Conservation (phyloP, 1,139 yeast genomes). For the Pichia sp. region DNA sequence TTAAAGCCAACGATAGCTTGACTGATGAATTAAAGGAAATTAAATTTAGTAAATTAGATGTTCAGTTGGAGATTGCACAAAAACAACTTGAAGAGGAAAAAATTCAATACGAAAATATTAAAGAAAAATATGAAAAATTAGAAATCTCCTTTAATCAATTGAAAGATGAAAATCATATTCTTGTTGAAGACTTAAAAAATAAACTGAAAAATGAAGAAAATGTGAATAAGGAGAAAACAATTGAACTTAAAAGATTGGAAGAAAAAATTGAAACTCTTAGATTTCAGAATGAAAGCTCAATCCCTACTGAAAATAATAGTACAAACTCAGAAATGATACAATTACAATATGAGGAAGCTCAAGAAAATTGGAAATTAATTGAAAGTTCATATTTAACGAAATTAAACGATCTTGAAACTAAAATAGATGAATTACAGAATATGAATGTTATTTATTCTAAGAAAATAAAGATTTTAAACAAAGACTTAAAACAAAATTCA, state of each 20-base stretch:
- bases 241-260: slow-evolving; percentile 47
- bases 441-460: slow-evolving; percentile 26
- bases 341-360: slow-evolving; percentile 57
- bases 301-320: slow-evolving; percentile 2
- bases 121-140: slow-evolving; percentile 35
- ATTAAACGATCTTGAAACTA: slow-evolving; percentile 28
- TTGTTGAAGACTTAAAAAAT: slow-evolving; percentile 26
- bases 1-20: slow-evolving; percentile 22
- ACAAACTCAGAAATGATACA: slow-evolving; percentile 44
- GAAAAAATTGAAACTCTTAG: slow-evolving; percentile 40
- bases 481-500: slow-evolving; percentile 25
- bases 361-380: slow-evolving; percentile 30
- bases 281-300: slow-evolving; percentile 24
- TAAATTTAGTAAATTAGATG: slow-evolving; percentile 33
- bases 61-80: slow-evolving; percentile 36
- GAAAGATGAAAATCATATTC: slow-evolving; percentile 34
- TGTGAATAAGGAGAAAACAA: slow-evolving; percentile 35
- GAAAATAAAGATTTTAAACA: slow-evolving; percentile 26
- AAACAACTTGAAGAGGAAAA: slow-evolving; percentile 34
- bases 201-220: slow-evolving; percentile 25
- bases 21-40: slow-evolving; percentile 29
- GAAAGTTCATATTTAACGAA: slow-evolving; percentile 29
- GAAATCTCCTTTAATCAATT: slow-evolving; percentile 37
- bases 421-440: slow-evolving; percentile 27
- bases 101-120: slow-evolving; percentile 28